Conservation (phyloP, 192 early-diverging fungal species). For the Fimicolochytrium jonesii region DNA sequence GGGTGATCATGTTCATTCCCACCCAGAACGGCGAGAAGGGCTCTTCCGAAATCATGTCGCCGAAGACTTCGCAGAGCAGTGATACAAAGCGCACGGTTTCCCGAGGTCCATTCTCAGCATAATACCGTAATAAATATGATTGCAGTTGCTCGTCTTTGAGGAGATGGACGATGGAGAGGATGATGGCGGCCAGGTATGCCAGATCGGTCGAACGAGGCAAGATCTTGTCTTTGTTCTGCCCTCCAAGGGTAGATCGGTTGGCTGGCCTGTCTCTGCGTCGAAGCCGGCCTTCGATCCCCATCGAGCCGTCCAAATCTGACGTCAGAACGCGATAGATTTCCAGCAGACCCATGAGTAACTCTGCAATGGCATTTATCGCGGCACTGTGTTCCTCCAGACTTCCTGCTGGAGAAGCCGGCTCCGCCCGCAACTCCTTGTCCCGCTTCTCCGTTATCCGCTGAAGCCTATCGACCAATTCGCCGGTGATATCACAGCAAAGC, state of each 20-base stretch:
- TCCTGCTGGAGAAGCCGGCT: too few relatives aligned
- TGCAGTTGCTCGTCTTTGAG: constrained; percentile 16
- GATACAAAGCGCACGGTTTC: neutral
- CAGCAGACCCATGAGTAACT: constrained; percentile 6
- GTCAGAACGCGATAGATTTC: constrained; percentile 2
- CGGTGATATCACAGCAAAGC: constrained; percentile 34
- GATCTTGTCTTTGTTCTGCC: neutral
- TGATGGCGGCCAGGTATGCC: constrained; percentile 27
- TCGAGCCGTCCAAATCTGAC: neutral
- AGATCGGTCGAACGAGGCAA: constrained; percentile 14
- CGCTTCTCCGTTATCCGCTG: constrained; percentile 19
- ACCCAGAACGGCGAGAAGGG: constrained; percentile 37
- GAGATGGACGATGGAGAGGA: constrained; percentile 34
- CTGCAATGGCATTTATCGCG: constrained; percentile 10
- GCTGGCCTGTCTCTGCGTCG: neutral
- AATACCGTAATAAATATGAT: neutral
- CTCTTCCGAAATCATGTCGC: constrained; percentile 31
- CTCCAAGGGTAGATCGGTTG: too few relatives aligned
- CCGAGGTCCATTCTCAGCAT: neutral
- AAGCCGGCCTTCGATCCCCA: neutral
- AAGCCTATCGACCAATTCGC: constrained; percentile 39
- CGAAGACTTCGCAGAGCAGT: constrained; percentile 20
- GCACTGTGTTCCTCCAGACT: constrained; percentile 9
- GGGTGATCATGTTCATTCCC: constrained; percentile 32
- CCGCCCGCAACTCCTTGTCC: neutral